Base-by-base conservation (phyloP, 192 early-diverging fungal genomes). In the Phycomyces nitens region DNA sequence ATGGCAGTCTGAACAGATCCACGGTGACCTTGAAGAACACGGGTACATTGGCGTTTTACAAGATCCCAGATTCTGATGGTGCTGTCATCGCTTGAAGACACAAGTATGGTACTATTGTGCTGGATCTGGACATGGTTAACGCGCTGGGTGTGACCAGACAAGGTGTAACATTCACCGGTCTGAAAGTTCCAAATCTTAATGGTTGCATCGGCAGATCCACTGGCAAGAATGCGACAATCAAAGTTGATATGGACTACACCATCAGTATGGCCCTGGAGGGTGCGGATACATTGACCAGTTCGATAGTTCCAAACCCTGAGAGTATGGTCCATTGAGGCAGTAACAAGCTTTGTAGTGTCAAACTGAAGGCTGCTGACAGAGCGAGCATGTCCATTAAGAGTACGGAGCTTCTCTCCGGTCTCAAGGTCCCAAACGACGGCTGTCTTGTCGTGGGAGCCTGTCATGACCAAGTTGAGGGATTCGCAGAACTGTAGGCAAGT, bases 271-370 rank as follows among this genome's bases (percentile, higher is more conserved):
- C 87, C 86, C 58, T 81, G 77, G 53, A 96, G 70, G 0, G 84
- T 86, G 22, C 89, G 84, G 57, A 94, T 84, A 64, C 92, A 94
- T 56, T 91, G 82, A 29, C 94, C 92, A 0, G 88, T 87, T 44
- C 88, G 82, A 70, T 91, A 88, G 60, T 90, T 88, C 96, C 96
- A 99, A 55, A 99, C 91, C 51, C 84, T 81, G 10, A 99, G 77
- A 0, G 95, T 95, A 5, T 85, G 75, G 63, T 97, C 95, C 76
- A 94, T 84, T 3, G 95, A 94, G 39, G 92, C 92, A 14, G 92
- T 90, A 22, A 96, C 85, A 56, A 99, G 81, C 77, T 94, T 96
- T 59, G 79, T 80, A 41, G 96, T 90, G 69, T 99, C 97, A 73
- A 97, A 95, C 61, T 99, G 93, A 2, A 98, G 78, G 1, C 89